Base-by-base conservation (phyloP, 1,284 basidiomycete species). In the Fomitiporia mediterranea region DNA sequence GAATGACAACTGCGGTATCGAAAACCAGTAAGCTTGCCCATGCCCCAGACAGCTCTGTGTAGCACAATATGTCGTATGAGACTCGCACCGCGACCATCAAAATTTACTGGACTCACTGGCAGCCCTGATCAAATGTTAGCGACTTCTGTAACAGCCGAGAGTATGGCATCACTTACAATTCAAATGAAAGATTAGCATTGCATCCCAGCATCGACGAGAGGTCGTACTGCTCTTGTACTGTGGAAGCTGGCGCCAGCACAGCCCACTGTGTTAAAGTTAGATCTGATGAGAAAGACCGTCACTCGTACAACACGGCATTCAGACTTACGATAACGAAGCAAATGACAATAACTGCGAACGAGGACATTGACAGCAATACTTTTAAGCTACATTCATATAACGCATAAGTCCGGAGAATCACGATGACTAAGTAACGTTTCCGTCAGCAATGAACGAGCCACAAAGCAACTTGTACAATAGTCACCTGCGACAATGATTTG, bases 1-100 rank as follows among this genome's bases (percentile, higher is more conserved):
- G 68, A 2, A 60, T 60, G 56, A 77, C 74, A 11, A 76, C 68
- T 38, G 72, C 48, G 2, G 67, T 56, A 56, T 77, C 75, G 51
- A 74, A 74, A 6, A 71, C 59, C 2, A 75, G 65, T 66, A 74
- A 68, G 32, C 70, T 69, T 8, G 61, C 60, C 73, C 73, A 75
- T 1, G 71, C 72, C 13, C 61, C 61, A 15, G 65, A 68, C n/a
- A 69, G 54, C 11, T 68, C 73, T 74, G 27, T 1, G 25, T 9
- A 15, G 6, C 25, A 6, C 15, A n/a, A 13, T 13, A 3, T 3
- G 13, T 17, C 21, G 25, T 35, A 30, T 39, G 3, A 9, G 9
- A 2, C 2, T n/a, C n/a, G n/a, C 25, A 30, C 9, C 15, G 28
- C 17, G 17, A 43, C n/a, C 5, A 37, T 17, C 9, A 9, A 30